Percentiles rank a stretch among this genome's conserved stretches.
These are phyloP conservation scores for Boletus subparvulus DNA, from an alignment of 768 basidiomycete species.

Conservation along the genomic window DNA sequence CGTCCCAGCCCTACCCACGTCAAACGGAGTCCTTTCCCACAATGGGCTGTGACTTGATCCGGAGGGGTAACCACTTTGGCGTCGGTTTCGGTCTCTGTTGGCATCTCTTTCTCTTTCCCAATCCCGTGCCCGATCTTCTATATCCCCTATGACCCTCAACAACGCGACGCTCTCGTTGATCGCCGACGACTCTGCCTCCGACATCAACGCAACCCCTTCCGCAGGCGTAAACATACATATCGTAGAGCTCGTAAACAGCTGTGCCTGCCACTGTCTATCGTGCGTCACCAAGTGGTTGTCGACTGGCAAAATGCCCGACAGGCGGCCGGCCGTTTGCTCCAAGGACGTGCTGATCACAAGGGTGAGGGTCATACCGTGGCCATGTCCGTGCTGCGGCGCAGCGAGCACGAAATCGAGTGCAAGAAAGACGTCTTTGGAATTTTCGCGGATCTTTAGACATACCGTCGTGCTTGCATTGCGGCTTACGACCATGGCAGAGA, in stretches of 20 bases:
- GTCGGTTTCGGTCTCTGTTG: neutral
- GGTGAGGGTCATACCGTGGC: slow-evolving; percentile 39
- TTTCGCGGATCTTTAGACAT: slow-evolving; percentile 40
- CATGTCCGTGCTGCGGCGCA: slow-evolving; percentile 37
- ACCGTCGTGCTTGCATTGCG: slow-evolving; percentile 60
- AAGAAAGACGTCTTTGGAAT: slow-evolving; percentile 42
- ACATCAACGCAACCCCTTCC: slow-evolving; percentile 8
- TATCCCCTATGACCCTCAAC: slow-evolving; percentile 39
- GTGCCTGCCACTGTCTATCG: slow-evolving; percentile 58
- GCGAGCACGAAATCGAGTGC: slow-evolving; percentile 63
- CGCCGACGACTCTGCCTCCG: slow-evolving; percentile 29
- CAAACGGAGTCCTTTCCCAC: neutral
- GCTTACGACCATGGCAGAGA: slow-evolving; percentile 50
- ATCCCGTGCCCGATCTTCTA: slow-evolving; percentile 34
- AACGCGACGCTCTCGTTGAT: slow-evolving; percentile 50
- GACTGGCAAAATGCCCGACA: slow-evolving; percentile 46
- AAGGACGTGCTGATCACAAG: slow-evolving; percentile 51
- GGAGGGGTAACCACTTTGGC: neutral
- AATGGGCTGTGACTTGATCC: neutral
- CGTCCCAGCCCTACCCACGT: neutral
- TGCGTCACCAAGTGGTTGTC: slow-evolving; percentile 46
- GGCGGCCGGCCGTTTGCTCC: slow-evolving; percentile 43
- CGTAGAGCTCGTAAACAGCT: slow-evolving; percentile 57
- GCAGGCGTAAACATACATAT: slow-evolving; percentile 52
- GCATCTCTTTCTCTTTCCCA: neutral